Percentiles rank a stretch among this genome's conserved stretches.
phyloP scores from a whole-genome alignment of 805 yeast species.

The Tetrapisispora taiwanensis region DNA sequence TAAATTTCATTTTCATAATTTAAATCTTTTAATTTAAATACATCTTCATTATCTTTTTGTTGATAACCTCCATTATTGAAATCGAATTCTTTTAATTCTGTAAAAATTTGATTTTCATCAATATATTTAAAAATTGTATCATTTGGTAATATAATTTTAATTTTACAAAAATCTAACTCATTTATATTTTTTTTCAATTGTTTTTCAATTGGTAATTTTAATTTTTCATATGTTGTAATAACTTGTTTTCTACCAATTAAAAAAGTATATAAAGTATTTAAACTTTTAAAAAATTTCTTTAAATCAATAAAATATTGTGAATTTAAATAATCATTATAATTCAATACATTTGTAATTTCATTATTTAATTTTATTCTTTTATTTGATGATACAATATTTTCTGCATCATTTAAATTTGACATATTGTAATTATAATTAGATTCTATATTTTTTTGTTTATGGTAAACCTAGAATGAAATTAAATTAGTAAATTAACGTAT shows the following conservation, averaged over 20 bases:
- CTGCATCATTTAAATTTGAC: neutral
- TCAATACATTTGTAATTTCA: neutral
- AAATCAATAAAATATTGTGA: conserved; percentile 29
- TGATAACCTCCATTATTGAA: conserved; percentile 40
- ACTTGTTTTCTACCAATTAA: conserved; percentile 51
- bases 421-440: too few species aligned
- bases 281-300: conserved; percentile 39
- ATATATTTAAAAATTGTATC: conserved; percentile 66
- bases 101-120: conserved; percentile 58
- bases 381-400: neutral
- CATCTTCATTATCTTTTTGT: conserved; percentile 42
- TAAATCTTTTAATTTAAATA: conserved; percentile 37
- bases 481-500: too few species aligned
- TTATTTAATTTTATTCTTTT: neutral
- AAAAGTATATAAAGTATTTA: conserved; percentile 55
- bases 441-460: too few species aligned
- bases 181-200: conserved; percentile 37
- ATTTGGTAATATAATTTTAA: conserved; percentile 52
- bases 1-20: conserved; percentile 14
- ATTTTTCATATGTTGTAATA: conserved; percentile 44
- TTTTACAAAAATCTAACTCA: conserved; percentile 50
- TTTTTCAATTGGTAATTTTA: conserved; percentile 43
- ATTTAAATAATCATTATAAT: neutral
- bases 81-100: conserved; percentile 30
- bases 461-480: too few species aligned